Evolutionary conservation across 1,284 basidiomycete genomes (phyloP).

Genomic region (Retiboletus flavoniger): DNA sequence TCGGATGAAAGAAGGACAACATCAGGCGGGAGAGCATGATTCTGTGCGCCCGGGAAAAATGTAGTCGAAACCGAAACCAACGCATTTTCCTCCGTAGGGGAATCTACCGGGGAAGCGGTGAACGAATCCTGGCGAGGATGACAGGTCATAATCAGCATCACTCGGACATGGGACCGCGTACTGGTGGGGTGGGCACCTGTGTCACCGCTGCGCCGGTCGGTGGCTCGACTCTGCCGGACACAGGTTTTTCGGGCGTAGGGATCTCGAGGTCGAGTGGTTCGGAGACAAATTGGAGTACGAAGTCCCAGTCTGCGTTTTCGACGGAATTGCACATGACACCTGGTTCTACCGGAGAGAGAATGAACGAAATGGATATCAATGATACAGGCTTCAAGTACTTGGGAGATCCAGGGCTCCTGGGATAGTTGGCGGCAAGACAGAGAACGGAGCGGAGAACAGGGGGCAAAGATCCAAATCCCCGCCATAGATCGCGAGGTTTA

Average conservation of each 20-base stretch:
- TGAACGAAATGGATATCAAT: neutral
- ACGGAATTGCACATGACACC: conserved; percentile 31
- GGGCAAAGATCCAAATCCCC: conserved; percentile 10
- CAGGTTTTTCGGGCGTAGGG: conserved; percentile 35
- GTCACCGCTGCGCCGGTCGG: conserved; percentile 20
- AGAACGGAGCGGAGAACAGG: conserved; percentile 21
- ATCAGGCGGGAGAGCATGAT: conserved; percentile 54
- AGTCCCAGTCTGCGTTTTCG: conserved; percentile 58
- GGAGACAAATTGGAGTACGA: conserved; percentile 61
- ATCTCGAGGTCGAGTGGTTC: conserved; percentile 49
- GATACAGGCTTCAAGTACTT: neutral
- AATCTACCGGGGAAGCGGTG: conserved; percentile 46
- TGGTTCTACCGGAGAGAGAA: neutral
- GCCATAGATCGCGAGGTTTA: conserved; percentile 18
- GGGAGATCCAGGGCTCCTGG: neutral
- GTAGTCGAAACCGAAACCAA: conserved; percentile 77
- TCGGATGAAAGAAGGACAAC: conserved; percentile 66
- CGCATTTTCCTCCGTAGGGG: conserved; percentile 38
- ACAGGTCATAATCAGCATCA: conserved; percentile 6
- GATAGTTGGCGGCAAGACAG: conserved; percentile 1
- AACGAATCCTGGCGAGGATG: conserved; percentile 44
- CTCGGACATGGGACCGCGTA: conserved; percentile 33
- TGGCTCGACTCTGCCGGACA: conserved; percentile 32
- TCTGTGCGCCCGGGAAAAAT: conserved; percentile 68
- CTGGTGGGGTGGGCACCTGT: conserved; percentile 68